Conservation (phyloP, 352 stramenopile species). For the Pythium pyrilobum region DNA sequence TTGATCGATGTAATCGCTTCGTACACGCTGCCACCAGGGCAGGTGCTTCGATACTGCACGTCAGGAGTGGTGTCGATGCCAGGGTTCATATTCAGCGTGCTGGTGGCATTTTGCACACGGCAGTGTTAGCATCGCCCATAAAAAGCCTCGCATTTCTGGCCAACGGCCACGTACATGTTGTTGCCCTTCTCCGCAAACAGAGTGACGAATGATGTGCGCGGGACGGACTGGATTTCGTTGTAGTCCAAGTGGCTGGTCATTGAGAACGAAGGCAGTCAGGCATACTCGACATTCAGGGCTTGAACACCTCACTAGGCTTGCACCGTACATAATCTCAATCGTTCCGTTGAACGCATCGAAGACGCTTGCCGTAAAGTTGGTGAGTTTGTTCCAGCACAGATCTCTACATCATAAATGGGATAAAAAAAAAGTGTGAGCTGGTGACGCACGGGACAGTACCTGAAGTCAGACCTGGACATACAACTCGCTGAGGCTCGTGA, state of each 20-base stretch:
- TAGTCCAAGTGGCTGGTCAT: slow-evolving; percentile 43
- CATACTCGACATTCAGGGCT: too few species aligned
- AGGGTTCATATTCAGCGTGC: slow-evolving; percentile 44
- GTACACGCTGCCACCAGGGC: slow-evolving; percentile 54
- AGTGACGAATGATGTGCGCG: slow-evolving; percentile 42
- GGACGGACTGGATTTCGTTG: slow-evolving; percentile 55
- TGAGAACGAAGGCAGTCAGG: neutral
- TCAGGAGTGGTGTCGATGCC: slow-evolving; percentile 35
- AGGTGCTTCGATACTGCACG: slow-evolving; percentile 31
- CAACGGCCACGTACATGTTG: slow-evolving; percentile 33
- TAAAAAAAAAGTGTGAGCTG: neutral
- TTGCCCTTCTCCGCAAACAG: slow-evolving; percentile 37
- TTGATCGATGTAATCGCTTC: slow-evolving; percentile 25
- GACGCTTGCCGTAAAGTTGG: slow-evolving; percentile 45
- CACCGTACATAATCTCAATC: slow-evolving; percentile 46
- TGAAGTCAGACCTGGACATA: slow-evolving; percentile 19
- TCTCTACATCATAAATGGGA: slow-evolving; percentile 24
- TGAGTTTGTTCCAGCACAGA: slow-evolving; percentile 46
- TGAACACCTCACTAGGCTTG: neutral
- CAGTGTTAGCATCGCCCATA: too few species aligned
- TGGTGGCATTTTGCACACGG: slow-evolving; percentile 2
- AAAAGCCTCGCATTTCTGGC: too few species aligned
- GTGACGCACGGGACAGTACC: neutral
- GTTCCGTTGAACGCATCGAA: slow-evolving; percentile 43
- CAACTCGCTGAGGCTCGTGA: slow-evolving; percentile 34